phyloP scores from a whole-genome alignment of 257 asterid genomes.

The Anisodus tanguticus region DNA sequence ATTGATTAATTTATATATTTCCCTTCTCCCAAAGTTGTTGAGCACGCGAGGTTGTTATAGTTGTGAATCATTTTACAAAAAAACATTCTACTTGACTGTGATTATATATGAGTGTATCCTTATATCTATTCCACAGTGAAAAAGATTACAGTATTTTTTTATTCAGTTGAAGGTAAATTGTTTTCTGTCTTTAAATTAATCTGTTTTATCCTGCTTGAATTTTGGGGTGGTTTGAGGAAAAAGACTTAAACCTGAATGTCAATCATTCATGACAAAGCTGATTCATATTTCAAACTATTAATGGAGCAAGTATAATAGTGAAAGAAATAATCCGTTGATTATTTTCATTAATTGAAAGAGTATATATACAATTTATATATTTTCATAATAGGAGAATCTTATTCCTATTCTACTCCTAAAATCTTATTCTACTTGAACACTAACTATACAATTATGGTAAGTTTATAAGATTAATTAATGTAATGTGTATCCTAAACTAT shows the following conservation, averaged over 20 bases:
- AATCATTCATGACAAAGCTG: not conserved
- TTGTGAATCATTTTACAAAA: slow-evolving; percentile 33
- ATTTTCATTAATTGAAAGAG: no score
- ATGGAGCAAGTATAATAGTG: no score
- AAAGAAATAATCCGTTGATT: no score
- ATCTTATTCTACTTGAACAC: no score
- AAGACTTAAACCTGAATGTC: slow-evolving; percentile 7
- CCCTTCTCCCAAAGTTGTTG: slow-evolving; percentile 19
- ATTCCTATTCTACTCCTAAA: no score
- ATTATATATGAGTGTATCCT: slow-evolving; percentile 24
- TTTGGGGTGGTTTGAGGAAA: not conserved
- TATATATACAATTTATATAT: no score
- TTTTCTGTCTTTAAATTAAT: not conserved
- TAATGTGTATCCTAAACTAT: no score
- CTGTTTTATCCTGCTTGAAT: not conserved
- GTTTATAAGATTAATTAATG: no score
- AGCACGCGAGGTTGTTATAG: slow-evolving; percentile 29
- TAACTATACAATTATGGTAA: no score
- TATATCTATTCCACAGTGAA: slow-evolving; percentile 13
- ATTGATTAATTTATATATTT: not conserved
- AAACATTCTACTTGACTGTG: slow-evolving; percentile 22
- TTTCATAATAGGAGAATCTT: no score
- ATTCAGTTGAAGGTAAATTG: slow-evolving; percentile 3
- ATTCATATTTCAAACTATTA: no score
- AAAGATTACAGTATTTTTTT: slow-evolving; percentile 9